Base-by-base conservation (phyloP, 2,329 filamentous ascomycete genomes). In the Neospermospora avenae region DNA sequence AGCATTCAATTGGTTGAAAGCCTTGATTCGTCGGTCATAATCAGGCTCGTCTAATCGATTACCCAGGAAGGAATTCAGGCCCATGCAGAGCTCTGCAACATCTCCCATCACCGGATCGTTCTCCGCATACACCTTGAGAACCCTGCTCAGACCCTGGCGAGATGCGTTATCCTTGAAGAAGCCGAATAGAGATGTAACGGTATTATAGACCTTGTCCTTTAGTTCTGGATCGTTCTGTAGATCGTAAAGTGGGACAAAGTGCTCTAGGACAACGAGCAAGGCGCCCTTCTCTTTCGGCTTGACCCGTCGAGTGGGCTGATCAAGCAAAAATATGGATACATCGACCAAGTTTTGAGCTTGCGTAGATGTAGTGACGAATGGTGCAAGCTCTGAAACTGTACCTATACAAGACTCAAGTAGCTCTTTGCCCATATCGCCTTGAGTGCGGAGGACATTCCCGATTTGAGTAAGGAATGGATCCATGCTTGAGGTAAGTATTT, bases 131-230 rank as follows among this genome's bases (percentile, higher is more conserved):
- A 88, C 87, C 14, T 80, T 74, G 7, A 98, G 76, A 3, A 96
- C 88, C 46, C 86, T 81, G 16, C 89, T 89, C 28, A 98, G 77
- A 0, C 90, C 81, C 63, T 86, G 80, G 57, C 95, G 84, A 70
- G 91, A 96, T 45, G 84, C 77, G 45, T 86, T 83, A 73, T 98
- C 93, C 68, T 87, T 90, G 77, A 98, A 93, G 72, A 93, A 96
- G 57, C 91, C 90, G 71, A 96, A 98, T 35, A 98, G 81, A 0
- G 90, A 87, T 3, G 90, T 88, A 10, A 95, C 76, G 0, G 90
- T 90, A 48, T 84, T 79, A 71, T 89, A 96, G 0, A 96, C 84
- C 37, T 83, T 80, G 46, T 81, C 76, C 52, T 84, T 84, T 16
- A 93, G 76, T 24, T 81, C 79, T 5, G 75, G 69, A 52, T 89